phyloP scores from a whole-genome alignment of 306 rosid genomes.

The Prunus davidiana region DNA sequence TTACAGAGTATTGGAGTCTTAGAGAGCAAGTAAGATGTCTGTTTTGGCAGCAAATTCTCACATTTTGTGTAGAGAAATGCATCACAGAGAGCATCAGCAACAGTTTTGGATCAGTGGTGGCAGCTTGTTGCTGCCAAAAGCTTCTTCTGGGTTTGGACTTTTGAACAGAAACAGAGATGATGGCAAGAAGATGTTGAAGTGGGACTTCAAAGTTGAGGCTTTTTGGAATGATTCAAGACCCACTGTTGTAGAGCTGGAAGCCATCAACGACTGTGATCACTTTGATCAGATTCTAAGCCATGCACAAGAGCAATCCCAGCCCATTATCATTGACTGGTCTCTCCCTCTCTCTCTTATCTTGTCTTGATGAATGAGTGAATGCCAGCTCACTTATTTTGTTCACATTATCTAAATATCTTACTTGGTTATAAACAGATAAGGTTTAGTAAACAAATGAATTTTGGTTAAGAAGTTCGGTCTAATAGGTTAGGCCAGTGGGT shows the following conservation, averaged over 20 bases:
- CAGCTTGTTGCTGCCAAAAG: constrained; percentile 19
- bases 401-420: not conserved
- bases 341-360: not conserved
- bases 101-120: constrained; percentile 26
- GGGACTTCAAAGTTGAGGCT: constrained; percentile 48
- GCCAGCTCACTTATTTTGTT: not conserved
- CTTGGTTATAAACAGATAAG: not conserved
- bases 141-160: constrained; percentile 31
- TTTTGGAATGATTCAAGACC: constrained; percentile 70
- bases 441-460: not conserved
- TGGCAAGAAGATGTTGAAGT: constrained; percentile 22
- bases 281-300: constrained; percentile 64
- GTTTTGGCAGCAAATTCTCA: constrained; percentile 53
- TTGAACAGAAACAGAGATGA: constrained; percentile 36
- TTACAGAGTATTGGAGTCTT: not conserved
- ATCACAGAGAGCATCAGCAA: constrained; percentile 45
- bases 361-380: not conserved
- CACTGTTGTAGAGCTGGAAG: constrained; percentile 47
- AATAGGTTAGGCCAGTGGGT: too few species aligned
- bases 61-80: constrained; percentile 38
- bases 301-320: constrained; percentile 54
- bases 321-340: constrained; percentile 79
- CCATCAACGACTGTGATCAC: constrained; percentile 56
- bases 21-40: constrained; percentile 44
- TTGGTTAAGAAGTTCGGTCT: too few species aligned